Percentiles rank a stretch among this genome's conserved stretches.
Evolutionary conservation across 306 rosid genomes (phyloP).

Genomic region (Myrica gale): DNA sequence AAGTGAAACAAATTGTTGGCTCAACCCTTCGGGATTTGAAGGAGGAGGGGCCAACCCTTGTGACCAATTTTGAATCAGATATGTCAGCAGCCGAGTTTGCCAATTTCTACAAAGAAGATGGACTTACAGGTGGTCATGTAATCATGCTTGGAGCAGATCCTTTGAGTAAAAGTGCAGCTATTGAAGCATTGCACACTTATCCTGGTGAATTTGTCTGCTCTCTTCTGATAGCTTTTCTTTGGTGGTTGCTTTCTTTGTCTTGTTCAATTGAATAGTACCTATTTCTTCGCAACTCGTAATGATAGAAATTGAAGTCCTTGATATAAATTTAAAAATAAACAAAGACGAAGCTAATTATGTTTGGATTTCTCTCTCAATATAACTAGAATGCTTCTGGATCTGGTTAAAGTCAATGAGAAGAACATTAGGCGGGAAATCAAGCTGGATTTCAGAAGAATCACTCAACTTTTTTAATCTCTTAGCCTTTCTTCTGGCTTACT

Average conservation of each 20-base stretch:
- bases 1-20: conserved; percentile 92
- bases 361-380: too few relatives aligned
- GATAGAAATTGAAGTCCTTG: background rate
- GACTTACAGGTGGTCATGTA: conserved; percentile 80
- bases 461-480: too few relatives aligned
- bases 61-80: conserved; percentile 87
- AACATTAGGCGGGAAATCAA: too few relatives aligned
- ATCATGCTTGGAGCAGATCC: conserved; percentile 95
- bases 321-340: background rate
- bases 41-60: conserved; percentile 59
- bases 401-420: too few relatives aligned
- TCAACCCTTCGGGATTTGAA: conserved; percentile 77
- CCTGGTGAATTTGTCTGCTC: conserved; percentile 37
- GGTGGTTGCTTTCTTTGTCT: background rate
- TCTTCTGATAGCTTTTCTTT: conserved; percentile 1
- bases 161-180: conserved; percentile 71
- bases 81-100: conserved; percentile 85
- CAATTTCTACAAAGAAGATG: conserved; percentile 65
- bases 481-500: too few relatives aligned
- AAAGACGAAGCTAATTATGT: too few relatives aligned
- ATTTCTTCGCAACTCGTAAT: background rate
- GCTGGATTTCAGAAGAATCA: too few relatives aligned
- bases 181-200: conserved; percentile 78
- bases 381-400: too few relatives aligned
- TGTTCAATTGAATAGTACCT: background rate